A percentile compares a stretch with the other conserved stretches of the same genome.
These are phyloP conservation scores for Circinella minor DNA, from an alignment of 371 early-diverging fungal genomes.

Conservation along the genomic window DNA sequence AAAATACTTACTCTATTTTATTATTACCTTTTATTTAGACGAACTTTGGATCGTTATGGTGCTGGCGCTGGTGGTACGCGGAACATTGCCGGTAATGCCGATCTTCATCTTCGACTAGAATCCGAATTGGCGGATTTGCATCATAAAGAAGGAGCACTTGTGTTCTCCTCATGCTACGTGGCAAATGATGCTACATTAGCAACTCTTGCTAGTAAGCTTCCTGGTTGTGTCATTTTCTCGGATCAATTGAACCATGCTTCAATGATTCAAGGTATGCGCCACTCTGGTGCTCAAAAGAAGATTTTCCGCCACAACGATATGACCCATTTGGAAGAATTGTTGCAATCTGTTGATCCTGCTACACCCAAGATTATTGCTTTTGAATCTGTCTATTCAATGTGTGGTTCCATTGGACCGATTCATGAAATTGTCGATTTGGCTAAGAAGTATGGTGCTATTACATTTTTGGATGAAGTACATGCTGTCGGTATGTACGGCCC, in stretches of 20 bases:
- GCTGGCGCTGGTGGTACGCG: slow-evolving; percentile 99
- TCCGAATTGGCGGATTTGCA: slow-evolving; percentile 91
- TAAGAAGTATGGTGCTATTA: slow-evolving; percentile 97
- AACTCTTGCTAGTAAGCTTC: slow-evolving; percentile 91
- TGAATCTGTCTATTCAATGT: slow-evolving; percentile 99
- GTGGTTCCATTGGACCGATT: slow-evolving; percentile 96
- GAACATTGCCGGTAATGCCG: slow-evolving; percentile 98
- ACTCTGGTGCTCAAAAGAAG: slow-evolving; percentile 88
- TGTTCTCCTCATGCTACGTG: slow-evolving; percentile 98
- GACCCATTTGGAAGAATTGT: slow-evolving; percentile 84
- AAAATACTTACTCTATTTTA: neutral
- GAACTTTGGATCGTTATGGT: slow-evolving; percentile 92
- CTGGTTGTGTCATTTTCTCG: slow-evolving; percentile 93
- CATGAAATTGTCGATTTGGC: slow-evolving; percentile 92
- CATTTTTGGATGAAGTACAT: slow-evolving; percentile 98
- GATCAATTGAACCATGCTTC: slow-evolving; percentile 97
- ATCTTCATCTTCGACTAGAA: slow-evolving; percentile 93
- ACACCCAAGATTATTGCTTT: slow-evolving; percentile 97
- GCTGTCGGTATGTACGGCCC: slow-evolving; percentile 99
- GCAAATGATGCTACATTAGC: slow-evolving; percentile 97
- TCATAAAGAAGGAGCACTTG: slow-evolving; percentile 90
- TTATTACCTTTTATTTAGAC: slow-evolving; percentile 35
- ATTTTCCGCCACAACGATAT: slow-evolving; percentile 97
- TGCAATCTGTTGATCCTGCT: slow-evolving; percentile 78
- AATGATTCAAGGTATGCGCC: slow-evolving; percentile 98